Percentiles rank a stretch among this genome's conserved stretches.
Conservation (phyloP, 2,329 filamentous ascomycete genomes). For the Chalaropsis ovoidea region DNA sequence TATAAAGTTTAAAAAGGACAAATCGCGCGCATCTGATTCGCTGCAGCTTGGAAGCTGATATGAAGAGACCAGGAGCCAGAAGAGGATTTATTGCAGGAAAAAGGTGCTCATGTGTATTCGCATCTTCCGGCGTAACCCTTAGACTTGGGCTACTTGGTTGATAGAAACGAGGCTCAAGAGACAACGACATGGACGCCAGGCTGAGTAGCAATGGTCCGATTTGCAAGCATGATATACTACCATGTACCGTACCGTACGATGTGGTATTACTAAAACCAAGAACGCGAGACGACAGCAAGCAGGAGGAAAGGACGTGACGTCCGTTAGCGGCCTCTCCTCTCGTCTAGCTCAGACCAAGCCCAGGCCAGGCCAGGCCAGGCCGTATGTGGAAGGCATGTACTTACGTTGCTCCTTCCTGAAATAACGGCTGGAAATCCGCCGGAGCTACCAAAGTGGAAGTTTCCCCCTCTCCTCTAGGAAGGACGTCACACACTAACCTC, state of each 20-base stretch:
- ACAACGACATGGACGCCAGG: too few species aligned
- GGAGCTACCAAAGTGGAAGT: slow-evolving; percentile 8
- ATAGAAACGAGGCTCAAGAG: too few species aligned
- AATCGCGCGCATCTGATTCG: slow-evolving; percentile 7
- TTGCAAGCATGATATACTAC: background rate
- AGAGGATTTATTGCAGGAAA: background rate
- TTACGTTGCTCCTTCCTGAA: slow-evolving; percentile 9
- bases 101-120: background rate
- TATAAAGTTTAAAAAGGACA: background rate
- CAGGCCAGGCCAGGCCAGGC: background rate
- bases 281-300: background rate
- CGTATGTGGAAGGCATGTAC: background rate
- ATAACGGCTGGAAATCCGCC: slow-evolving; percentile 6
- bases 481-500: slow-evolving; percentile 7
- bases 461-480: background rate
- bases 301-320: background rate
- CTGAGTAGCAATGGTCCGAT: background rate
- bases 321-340: slow-evolving; percentile 9
- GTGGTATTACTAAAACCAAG: background rate
- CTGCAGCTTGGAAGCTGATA: background rate
- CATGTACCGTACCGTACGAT: background rate
- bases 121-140: background rate
- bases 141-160: too few species aligned
- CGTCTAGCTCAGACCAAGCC: background rate
- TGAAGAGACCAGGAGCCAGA: background rate